A percentile compares a stretch with the other conserved stretches of the same genome.
phyloP scores from a whole-genome alignment of 768 basidiomycete genomes.

The Termitomyces eurrhizus region DNA sequence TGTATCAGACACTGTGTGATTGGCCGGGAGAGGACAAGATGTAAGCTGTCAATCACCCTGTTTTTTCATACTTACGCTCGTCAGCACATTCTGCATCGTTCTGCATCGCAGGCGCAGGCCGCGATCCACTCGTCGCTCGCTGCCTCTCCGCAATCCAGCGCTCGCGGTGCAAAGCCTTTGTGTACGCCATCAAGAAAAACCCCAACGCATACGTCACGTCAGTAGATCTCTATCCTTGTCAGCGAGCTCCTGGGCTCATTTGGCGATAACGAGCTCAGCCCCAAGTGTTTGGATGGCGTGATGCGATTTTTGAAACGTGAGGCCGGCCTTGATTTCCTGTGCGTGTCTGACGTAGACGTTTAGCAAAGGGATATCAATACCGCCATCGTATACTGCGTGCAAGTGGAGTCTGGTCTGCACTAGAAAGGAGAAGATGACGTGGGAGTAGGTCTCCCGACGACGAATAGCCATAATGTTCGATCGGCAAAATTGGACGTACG shows the following conservation, averaged over 20 bases:
- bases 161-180: slow-evolving; percentile 50
- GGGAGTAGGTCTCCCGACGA: slow-evolving; percentile 72
- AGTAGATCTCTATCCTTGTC: slow-evolving; percentile 79
- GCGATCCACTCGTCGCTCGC: slow-evolving; percentile 89
- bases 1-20: slow-evolving; percentile 75
- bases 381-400: slow-evolving; percentile 92
- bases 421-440: no score
- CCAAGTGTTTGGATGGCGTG: slow-evolving; percentile 96
- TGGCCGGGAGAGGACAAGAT: slow-evolving; percentile 55
- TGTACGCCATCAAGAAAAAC: slow-evolving; percentile 97
- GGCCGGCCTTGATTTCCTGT: no score
- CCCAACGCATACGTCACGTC: slow-evolving; percentile 94
- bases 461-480: slow-evolving; percentile 93
- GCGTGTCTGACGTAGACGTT: no score
- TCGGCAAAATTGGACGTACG: slow-evolving; percentile 72
- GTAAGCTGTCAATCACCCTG: slow-evolving; percentile 44
- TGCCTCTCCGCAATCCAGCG: slow-evolving; percentile 74
- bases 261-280: slow-evolving; percentile 97
- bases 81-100: slow-evolving; percentile 83
- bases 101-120: slow-evolving; percentile 94
- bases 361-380: slow-evolving; percentile 92
- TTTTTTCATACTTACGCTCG: slow-evolving; percentile 12
- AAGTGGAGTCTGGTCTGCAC: no score
- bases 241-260: slow-evolving; percentile 96
- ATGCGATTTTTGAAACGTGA: slow-evolving; percentile 88